Base-by-base conservation (phyloP, 2,329 filamentous ascomycete species). In the Polychaeton citri region DNA sequence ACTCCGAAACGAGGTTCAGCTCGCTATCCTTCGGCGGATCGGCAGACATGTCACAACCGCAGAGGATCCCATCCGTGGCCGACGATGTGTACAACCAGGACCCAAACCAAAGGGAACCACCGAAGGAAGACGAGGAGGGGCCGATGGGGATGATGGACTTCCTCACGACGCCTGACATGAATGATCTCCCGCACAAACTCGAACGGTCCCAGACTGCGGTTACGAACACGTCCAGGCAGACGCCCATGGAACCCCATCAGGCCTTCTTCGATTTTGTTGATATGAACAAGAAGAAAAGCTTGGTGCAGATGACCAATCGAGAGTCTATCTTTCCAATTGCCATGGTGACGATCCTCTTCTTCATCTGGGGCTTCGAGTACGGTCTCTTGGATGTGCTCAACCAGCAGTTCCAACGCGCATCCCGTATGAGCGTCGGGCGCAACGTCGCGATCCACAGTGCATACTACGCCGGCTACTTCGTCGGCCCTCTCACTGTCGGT, bases 351-450 rank as follows among this genome's bases (percentile, higher is more conserved):
- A 71, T 87, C 5, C 64, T 94, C 0, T 93, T 94, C 60, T 76
- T 93, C 44, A 64, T 94, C 2, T 93, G 85, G 86, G 87, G 87
- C 0, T 80, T 94, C 39, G 86, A 85, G 0, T 94, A 94, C 48
- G 87, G 87, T 1, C 69, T 94, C 2, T 65, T 94, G 5, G 85
- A 90, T 49, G 80, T 79, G 0, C 69, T 95, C 19, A 93, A 93
- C 53, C 70, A 69, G 15, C 74, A 75, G 17, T 77, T 85, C 35
- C 74, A 79, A 21, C 52, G 59, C 9, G 70, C 84, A 5, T 70
- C 77, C 10, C 50, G 69, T 16, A 78, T 81, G 66, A 71, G 65
- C 1, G 57, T 65, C 0, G 68, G 72, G 5, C 69, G 85, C 54
- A 77, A 71, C 0, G 61, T 84, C 3, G 77, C 76, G 1, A 67